Base-by-base conservation (phyloP, 2,329 filamentous ascomycete genomes). In the Tolypocladium paradoxum region DNA sequence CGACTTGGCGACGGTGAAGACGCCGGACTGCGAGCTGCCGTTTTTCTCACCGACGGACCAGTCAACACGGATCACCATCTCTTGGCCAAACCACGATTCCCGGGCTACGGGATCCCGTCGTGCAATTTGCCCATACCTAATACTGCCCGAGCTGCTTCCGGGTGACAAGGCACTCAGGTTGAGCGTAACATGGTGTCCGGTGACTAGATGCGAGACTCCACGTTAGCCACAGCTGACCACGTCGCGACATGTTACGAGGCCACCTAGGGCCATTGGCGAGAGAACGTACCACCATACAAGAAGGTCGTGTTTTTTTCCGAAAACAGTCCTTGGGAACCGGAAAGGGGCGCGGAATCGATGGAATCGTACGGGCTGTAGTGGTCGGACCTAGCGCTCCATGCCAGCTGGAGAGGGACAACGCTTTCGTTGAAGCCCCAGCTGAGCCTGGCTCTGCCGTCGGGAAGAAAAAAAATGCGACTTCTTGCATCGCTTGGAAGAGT, bases 1-100 rank as follows among this genome's bases (percentile, higher is more conserved):
- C 12, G 4, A 24, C 24, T 34, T 6, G 38, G 50, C 52, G 22
- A 60, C 54, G 47, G 56, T 59, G 48, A 61, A 61, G 48, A 60
- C 35, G n/a, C 57, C 54, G 3, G 60, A 58, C 38, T 55, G 50
- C 18, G 56, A 53, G 45, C 22, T 54, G 27, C 56, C 56, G 1
- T 20, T 3, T 9, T 24, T 20, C 5, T 37, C 22, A 12, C 33
- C 18, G 4, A 36, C 38, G 24, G 48, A 33, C 60, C 60, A 61
- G 38, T 52, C 37, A 34, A 61, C 52, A 22, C 52, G 34, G 3
- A 54, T 20, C 22, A 52, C 43, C 51, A 52, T 52, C 33, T 51
- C 31, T 43, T 47, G 45, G 40, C 33, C n/a, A 1, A 51, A 6
- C 7, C 38, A 31, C 34, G 14, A n/a, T 18, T 8, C 24, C 40